Conservation (phyloP, 345 rosid genomes). For the Euphorbia tirucalli region DNA sequence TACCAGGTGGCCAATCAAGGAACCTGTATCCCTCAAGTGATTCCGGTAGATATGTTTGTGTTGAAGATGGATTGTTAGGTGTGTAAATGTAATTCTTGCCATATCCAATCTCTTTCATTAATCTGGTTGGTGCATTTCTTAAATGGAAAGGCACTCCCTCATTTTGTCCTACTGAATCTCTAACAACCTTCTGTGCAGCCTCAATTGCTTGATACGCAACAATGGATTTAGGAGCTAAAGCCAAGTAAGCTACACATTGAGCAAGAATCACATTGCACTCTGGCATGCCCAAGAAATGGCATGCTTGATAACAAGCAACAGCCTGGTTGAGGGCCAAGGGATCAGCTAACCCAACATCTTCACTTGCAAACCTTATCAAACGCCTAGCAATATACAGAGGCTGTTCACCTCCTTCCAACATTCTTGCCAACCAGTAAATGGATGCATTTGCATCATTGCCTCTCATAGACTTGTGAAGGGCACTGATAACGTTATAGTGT, state of each 20-base stretch:
- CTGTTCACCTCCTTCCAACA: slow-evolving; percentile 83
- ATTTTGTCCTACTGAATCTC: slow-evolving; percentile 71
- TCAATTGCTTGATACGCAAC: slow-evolving; percentile 64
- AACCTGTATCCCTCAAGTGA: slow-evolving; percentile 67
- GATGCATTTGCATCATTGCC: slow-evolving; percentile 79
- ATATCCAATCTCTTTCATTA: slow-evolving; percentile 78
- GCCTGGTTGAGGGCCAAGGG: slow-evolving; percentile 75
- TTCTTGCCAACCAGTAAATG: slow-evolving; percentile 76
- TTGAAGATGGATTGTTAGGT: slow-evolving; percentile 54
- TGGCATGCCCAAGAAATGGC: slow-evolving; percentile 85
- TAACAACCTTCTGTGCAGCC: slow-evolving; percentile 64
- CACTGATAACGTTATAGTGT: slow-evolving; percentile 80
- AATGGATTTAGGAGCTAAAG: slow-evolving; percentile 74
- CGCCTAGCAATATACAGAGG: slow-evolving; percentile 87
- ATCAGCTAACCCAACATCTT: slow-evolving; percentile 81
- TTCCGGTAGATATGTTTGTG: slow-evolving; percentile 59
- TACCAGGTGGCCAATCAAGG: slow-evolving; percentile 59
- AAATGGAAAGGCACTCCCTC: slow-evolving; percentile 85
- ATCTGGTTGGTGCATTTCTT: slow-evolving; percentile 79
- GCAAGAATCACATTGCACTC: slow-evolving; percentile 79
- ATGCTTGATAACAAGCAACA: slow-evolving; percentile 87
- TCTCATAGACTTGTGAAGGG: slow-evolving; percentile 83
- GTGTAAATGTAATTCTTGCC: slow-evolving; percentile 77
- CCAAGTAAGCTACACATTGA: slow-evolving; percentile 74
- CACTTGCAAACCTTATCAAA: slow-evolving; percentile 77